Conservation (phyloP, 352 stramenopile genomes). For the Globisporangium perplexum region DNA sequence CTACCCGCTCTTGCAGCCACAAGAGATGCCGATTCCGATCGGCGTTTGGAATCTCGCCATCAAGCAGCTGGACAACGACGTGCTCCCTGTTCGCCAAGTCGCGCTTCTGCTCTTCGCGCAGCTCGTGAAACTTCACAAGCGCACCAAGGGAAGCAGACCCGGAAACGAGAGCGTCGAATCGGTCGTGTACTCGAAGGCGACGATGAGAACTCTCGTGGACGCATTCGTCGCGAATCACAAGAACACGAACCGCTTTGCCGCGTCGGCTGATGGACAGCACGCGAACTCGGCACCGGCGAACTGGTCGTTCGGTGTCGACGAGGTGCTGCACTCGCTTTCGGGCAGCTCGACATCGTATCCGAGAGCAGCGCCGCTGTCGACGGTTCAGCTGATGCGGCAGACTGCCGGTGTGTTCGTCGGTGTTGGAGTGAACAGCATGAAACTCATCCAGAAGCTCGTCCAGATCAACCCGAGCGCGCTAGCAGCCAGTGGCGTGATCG, state of each 20-base stretch:
- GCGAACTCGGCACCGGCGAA: slow-evolving; percentile 56
- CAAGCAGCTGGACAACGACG: slow-evolving; percentile 43
- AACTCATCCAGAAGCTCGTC: slow-evolving; percentile 47
- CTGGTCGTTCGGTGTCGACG: slow-evolving; percentile 73
- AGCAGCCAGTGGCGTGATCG: slow-evolving; percentile 18
- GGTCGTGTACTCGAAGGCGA: slow-evolving; percentile 40
- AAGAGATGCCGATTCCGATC: slow-evolving; percentile 32
- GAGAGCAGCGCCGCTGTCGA: slow-evolving; percentile 41
- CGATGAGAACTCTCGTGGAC: slow-evolving; percentile 33
- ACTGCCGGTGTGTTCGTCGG: slow-evolving; percentile 28
- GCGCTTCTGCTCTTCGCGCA: slow-evolving; percentile 45
- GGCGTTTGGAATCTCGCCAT: slow-evolving; percentile 50
- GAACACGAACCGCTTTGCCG: slow-evolving; percentile 46
- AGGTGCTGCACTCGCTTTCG: slow-evolving; percentile 49
- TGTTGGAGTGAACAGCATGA: slow-evolving; percentile 26
- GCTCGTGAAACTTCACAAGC: slow-evolving; percentile 44
- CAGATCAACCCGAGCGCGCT: slow-evolving; percentile 31
- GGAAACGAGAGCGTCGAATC: slow-evolving; percentile 14
- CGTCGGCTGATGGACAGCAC: slow-evolving; percentile 65
- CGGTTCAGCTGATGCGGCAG: slow-evolving; percentile 51
- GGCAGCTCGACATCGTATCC: slow-evolving; percentile 37
- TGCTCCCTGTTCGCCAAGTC: slow-evolving; percentile 58
- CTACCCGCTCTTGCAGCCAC: slow-evolving; percentile 51
- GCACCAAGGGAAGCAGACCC: not conserved
- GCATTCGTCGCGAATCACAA: slow-evolving; percentile 58